Conservation (phyloP, 306 rosid genomes). For the Vicia sativa region DNA sequence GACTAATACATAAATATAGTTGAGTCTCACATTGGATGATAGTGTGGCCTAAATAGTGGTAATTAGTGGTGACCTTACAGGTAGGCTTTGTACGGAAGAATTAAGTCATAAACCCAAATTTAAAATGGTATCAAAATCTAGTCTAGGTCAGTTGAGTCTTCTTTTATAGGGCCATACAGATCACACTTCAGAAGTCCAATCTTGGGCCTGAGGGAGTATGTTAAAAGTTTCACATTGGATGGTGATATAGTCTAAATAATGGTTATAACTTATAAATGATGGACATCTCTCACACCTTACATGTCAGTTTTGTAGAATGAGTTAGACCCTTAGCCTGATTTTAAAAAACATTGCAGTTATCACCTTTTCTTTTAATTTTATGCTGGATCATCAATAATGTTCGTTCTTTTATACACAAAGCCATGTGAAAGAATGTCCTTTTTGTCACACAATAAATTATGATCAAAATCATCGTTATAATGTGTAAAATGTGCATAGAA, state of each 20-base stretch:
- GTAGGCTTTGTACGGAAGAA: background rate
- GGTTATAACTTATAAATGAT: background rate
- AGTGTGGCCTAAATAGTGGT: background rate
- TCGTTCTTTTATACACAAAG: background rate
- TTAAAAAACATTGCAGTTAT: background rate
- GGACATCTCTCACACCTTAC: background rate
- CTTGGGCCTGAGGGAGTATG: background rate
- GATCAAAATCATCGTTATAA: slow-evolving; percentile 10
- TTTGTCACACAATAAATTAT: slow-evolving; percentile 8
- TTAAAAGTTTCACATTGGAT: background rate
- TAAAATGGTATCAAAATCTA: background rate
- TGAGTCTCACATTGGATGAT: background rate
- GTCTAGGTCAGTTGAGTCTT: background rate
- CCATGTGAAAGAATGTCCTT: background rate
- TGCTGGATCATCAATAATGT: slow-evolving; percentile 10
- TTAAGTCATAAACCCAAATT: background rate
- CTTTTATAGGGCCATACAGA: background rate
- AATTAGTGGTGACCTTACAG: background rate
- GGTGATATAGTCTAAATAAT: background rate
- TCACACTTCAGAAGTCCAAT: background rate
- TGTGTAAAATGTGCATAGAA: slow-evolving; percentile 15
- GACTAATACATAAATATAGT: background rate
- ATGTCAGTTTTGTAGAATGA: background rate
- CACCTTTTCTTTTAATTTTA: slow-evolving; percentile 23
- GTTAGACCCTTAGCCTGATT: background rate